These are phyloP conservation scores for Lachnellula suecica DNA, from an alignment of 2,329 filamentous ascomycete species.

Conservation along the genomic window DNA sequence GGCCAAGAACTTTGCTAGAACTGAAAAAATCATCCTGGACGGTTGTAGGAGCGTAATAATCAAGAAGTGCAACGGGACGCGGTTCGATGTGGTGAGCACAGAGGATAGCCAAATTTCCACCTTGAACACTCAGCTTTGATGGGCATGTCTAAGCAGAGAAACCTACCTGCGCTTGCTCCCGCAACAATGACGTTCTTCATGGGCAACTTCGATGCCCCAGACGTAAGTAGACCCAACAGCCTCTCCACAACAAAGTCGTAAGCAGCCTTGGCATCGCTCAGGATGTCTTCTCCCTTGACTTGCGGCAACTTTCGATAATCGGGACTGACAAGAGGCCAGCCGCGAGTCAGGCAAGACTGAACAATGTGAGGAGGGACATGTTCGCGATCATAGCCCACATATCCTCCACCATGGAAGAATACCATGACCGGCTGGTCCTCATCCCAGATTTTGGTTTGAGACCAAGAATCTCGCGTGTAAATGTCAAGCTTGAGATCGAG, in stretches of 20 bases:
- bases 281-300: not conserved
- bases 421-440: conserved; percentile 4
- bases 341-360: conserved; percentile 5
- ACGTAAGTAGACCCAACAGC: not conserved
- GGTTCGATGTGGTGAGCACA: conserved; percentile 7
- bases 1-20: not conserved
- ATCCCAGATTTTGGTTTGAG: not conserved
- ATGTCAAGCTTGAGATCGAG: conserved; percentile 9
- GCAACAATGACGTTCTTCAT: conserved; percentile 8
- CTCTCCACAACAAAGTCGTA: conserved; percentile 8
- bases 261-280: conserved; percentile 6
- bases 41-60: conserved; percentile 5
- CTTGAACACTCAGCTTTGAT: conserved; percentile 1
- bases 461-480: conserved; percentile 1
- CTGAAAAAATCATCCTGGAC: conserved; percentile 3
- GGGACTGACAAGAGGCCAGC: conserved; percentile 7
- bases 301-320: conserved; percentile 11
- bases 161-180: conserved; percentile 8
- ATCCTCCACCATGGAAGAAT: conserved; percentile 11
- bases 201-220: not conserved
- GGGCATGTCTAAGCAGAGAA: not conserved
- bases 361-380: conserved; percentile 8
- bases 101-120: conserved; percentile 5
- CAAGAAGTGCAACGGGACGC: conserved; percentile 6
- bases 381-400: conserved; percentile 5